Evolutionary conservation across 345 rosid genomes (phyloP), one percentile per base, ranked within the genome.

Genomic region (Eucalyptus cloeziana): DNA sequence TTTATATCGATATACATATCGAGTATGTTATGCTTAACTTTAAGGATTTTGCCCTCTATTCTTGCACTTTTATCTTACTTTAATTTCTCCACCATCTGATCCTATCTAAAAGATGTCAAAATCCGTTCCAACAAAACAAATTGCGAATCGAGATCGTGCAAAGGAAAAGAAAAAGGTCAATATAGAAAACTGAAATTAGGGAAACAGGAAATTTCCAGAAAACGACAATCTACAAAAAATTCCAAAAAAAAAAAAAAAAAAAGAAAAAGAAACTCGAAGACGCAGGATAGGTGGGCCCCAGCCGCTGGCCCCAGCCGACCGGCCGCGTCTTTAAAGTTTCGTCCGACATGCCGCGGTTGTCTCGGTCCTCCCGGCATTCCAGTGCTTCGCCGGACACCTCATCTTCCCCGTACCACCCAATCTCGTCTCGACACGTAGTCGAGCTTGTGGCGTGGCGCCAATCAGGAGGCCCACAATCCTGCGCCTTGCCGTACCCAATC

Each of bases 381-480:
- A 40, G 83, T 76, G 83, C 83, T 37, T 6, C 47, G 27, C 40
- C 1, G 5, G 1, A 3, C 47, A 37, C 47, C 15, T 3, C 45
- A 10, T 76, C 83, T 37, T 40, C 83, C 15, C 27, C 13, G 27
- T 3, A 10, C 14, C 2, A 0, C 83, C 45, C 27, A 76, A 37
- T 76, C 27, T 2, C 2, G 45, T 76, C 8, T 40, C 83, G 83
- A 76, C 3, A 76, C 83, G 58, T 52, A 0, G 47, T 6, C 5
- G 6, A 0, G 11, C 7, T 17, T 0, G 3, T 3, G 24, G 10
- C 12, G 27, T 10, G 27, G 62, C 30, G 30, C 62, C 62, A 56
- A 56, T 4, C 30, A 0, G 47, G 83, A 76, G 27, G 14, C 45
- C 45, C 7, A 1, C 13, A 6, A 15, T 37, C 27, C 13, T 5